Evolutionary conservation across 805 yeast species (phyloP).

Genomic region (Diddensiella caesifluorescens): DNA sequence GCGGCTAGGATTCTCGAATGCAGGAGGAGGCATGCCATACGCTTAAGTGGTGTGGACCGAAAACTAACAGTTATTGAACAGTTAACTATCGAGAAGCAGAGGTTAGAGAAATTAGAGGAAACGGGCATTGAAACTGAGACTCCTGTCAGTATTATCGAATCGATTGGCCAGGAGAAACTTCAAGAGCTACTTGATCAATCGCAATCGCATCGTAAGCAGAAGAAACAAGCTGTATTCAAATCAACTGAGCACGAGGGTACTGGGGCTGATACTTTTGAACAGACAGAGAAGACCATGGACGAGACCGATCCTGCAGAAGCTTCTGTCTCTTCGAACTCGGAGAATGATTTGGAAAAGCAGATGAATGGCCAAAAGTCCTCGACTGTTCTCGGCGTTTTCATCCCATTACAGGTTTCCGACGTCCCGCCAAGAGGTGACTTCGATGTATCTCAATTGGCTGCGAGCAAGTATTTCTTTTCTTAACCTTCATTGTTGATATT

Average conservation of each 20-base stretch:
- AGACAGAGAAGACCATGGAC: constrained; percentile 16
- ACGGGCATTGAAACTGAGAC: constrained; percentile 58
- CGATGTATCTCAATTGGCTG: constrained; percentile 65
- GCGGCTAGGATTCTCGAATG: constrained; percentile 41
- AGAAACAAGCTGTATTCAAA: constrained; percentile 10
- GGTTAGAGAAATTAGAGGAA: constrained; percentile 48
- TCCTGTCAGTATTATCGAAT: constrained; percentile 51
- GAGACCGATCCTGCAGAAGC: constrained; percentile 30
- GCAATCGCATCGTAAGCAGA: constrained; percentile 6
- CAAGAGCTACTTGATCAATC: constrained; percentile 28
- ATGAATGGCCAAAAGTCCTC: constrained; percentile 6
- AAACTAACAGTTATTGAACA: constrained; percentile 66
- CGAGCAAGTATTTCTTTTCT: constrained; percentile 75
- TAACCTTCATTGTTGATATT: constrained; percentile 15
- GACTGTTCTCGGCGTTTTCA: constrained; percentile 41
- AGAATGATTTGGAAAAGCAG: constrained; percentile 15
- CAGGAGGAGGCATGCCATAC: constrained; percentile 22
- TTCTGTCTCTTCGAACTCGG: background rate
- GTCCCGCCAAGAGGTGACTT: constrained; percentile 80
- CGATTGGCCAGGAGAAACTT: constrained; percentile 25
- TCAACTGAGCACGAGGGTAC: constrained; percentile 33
- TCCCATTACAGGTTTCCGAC: constrained; percentile 64
- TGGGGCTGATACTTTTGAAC: constrained; percentile 27
- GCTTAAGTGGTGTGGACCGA: constrained; percentile 28
- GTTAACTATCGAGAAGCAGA: constrained; percentile 59